These are phyloP conservation scores for Sporobolomyces pararoseus DNA, from an alignment of 768 basidiomycete species.

Conservation along the genomic window DNA sequence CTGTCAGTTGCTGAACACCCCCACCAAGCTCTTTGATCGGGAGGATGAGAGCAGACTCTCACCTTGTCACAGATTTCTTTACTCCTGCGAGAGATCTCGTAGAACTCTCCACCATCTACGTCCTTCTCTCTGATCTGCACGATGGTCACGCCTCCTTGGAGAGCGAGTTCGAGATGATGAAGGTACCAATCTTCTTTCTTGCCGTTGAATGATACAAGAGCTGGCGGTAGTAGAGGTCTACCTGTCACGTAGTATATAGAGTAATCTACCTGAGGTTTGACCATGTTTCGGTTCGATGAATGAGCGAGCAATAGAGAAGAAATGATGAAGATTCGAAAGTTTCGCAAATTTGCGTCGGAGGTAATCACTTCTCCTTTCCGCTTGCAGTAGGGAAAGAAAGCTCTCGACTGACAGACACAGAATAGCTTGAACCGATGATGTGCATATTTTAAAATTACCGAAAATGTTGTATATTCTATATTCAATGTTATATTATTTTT, in stretches of 20 bases:
- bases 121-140: constrained; percentile 75
- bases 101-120: constrained; percentile 77
- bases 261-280: constrained; percentile 48
- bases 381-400: too few relatives aligned
- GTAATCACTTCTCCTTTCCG: too few relatives aligned
- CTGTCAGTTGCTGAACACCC: neutral
- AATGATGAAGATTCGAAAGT: neutral
- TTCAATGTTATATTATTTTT: too few relatives aligned
- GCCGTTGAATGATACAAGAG: constrained; percentile 49
- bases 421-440: too few relatives aligned
- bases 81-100: constrained; percentile 65
- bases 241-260: constrained; percentile 84
- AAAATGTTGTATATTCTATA: too few relatives aligned
- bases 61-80: constrained; percentile 66
- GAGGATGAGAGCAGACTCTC: constrained; percentile 6
- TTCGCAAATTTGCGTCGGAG: too few relatives aligned
- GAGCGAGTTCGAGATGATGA: constrained; percentile 71
- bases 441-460: too few relatives aligned
- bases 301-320: neutral
- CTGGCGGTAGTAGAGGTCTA: constrained; percentile 63
- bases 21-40: too few relatives aligned
- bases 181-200: constrained; percentile 60
- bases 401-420: too few relatives aligned
- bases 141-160: constrained; percentile 80
- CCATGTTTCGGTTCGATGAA: constrained; percentile 35